Base-by-base conservation (phyloP, 805 yeast genomes). In the Candida rishiriensis region DNA sequence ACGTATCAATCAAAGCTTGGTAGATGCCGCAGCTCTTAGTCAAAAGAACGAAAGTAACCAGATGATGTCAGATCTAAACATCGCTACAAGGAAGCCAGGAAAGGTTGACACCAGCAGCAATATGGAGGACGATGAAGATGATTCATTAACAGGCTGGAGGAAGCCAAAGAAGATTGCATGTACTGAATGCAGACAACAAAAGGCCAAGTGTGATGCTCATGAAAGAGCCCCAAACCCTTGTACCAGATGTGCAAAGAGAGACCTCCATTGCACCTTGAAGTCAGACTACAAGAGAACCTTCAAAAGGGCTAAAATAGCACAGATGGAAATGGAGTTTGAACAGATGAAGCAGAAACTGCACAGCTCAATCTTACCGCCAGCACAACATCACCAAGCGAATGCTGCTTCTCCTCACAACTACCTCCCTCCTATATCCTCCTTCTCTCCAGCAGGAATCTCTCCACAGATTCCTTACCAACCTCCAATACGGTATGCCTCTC, bases 101-200 rank as follows among this genome's bases (percentile, higher is more conserved):
- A 21, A 21, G 26, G 26, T 7, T 5, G 26, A 21, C n/a, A 21
- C 26, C 4, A 21, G 26, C 26, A 21, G 26, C 7, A 21, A 21
- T 4, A 7, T 21, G 26, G 26, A 21, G 7, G 26, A 21, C 4
- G 26, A 21, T 21, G 15, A 42, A 9, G 17, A 35, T 29, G 37
- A 48, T 31, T 31, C 34, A 26, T 32, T 36, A 12, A 16, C 33
- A 9, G 15, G 18, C 28, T 29, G 43, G 10, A 49, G 43, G 34
- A 47, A 40, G 36, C 47, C 41, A n/a, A 83, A 81, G 60, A 72
- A 80, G 44, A 79, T 89, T 60, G 98, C 98, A 0, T 93, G 99
- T 69, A 88, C 88, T 1, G 96, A 91, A 57, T 93, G 99, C 61
- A 78, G 98, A 12, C 98, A 93, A 64, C 99, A 91, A 62, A 93